phyloP scores from a whole-genome alignment of 2,329 filamentous ascomycete genomes.

The Huntiella bhutanensis region DNA sequence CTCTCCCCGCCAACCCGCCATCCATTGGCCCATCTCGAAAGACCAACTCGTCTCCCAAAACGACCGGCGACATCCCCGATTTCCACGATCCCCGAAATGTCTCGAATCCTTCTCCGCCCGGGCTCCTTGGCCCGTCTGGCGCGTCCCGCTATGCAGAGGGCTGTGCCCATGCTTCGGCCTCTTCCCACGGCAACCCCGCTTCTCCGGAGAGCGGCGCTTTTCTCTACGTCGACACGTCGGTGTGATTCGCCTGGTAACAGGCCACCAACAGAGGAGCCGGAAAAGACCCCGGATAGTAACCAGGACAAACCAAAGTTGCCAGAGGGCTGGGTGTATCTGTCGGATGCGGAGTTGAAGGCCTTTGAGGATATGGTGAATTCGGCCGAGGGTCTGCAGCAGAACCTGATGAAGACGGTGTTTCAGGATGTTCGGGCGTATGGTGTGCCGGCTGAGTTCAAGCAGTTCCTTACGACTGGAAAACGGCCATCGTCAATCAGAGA shows the following conservation, averaged over 20 bases:
- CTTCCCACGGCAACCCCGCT: constrained; percentile 18
- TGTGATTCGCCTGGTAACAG: constrained; percentile 20
- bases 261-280: constrained; percentile 13
- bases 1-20: background rate
- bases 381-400: constrained; percentile 42
- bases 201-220: constrained; percentile 20
- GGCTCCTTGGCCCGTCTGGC: constrained; percentile 46
- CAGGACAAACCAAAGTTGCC: constrained; percentile 16
- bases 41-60: background rate
- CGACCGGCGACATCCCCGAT: background rate
- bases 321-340: constrained; percentile 28
- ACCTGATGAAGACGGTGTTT: constrained; percentile 40
- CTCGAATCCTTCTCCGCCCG: constrained; percentile 45
- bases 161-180: background rate
- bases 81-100: constrained; percentile 30
- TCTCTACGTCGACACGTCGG: constrained; percentile 17
- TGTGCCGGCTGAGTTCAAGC: constrained; percentile 47
- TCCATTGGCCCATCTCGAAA: background rate
- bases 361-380: constrained; percentile 41
- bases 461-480: constrained; percentile 40
- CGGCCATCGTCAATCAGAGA: constrained; percentile 25
- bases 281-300: background rate
- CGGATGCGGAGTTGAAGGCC: constrained; percentile 27
- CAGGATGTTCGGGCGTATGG: constrained; percentile 46
- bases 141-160: constrained; percentile 18